A percentile compares a stretch with the other conserved stretches of the same genome.
Conservation (phyloP, 148 eudicot genomes). For the Fallopia convolvulus region DNA sequence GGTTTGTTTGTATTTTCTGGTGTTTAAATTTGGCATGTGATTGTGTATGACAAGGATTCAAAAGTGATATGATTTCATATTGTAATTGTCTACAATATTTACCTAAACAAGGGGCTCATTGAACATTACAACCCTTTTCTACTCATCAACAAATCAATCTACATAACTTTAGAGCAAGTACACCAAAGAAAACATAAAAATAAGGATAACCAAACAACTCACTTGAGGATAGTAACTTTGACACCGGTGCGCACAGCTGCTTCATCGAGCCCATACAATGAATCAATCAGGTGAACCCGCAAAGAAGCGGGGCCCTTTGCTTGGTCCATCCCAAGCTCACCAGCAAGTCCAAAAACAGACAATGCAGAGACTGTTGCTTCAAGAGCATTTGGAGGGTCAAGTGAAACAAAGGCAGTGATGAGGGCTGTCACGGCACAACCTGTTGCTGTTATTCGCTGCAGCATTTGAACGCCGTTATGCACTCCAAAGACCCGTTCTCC, state of each 20-base stretch:
- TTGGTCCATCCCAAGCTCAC: conserved; percentile 57
- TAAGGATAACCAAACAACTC: neutral
- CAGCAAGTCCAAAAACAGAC: conserved; percentile 67
- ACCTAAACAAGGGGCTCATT: neutral
- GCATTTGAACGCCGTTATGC: conserved; percentile 66
- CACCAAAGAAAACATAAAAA: neutral
- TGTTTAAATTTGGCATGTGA: conserved; percentile 8
- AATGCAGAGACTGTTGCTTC: conserved; percentile 80
- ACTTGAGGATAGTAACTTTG: conserved; percentile 23
- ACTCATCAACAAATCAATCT: neutral
- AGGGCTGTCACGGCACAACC: conserved; percentile 88
- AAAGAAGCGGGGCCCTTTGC: conserved; percentile 87
- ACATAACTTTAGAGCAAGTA: neutral
- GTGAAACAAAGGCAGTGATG: conserved; percentile 75
- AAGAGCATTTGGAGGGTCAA: conserved; percentile 48
- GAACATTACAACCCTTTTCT: neutral
- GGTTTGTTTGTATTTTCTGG: conserved; percentile 10
- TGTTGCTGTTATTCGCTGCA: conserved; percentile 79
- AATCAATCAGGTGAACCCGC: conserved; percentile 64
- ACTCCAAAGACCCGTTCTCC: conserved; percentile 54
- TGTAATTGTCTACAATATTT: neutral
- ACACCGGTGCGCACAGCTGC: conserved; percentile 30
- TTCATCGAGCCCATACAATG: conserved; percentile 64
- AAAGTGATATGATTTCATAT: neutral
- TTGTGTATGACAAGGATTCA: conserved; percentile 1